phyloP scores from a whole-genome alignment of 768 basidiomycete species.

The Lenzites betulinus region DNA sequence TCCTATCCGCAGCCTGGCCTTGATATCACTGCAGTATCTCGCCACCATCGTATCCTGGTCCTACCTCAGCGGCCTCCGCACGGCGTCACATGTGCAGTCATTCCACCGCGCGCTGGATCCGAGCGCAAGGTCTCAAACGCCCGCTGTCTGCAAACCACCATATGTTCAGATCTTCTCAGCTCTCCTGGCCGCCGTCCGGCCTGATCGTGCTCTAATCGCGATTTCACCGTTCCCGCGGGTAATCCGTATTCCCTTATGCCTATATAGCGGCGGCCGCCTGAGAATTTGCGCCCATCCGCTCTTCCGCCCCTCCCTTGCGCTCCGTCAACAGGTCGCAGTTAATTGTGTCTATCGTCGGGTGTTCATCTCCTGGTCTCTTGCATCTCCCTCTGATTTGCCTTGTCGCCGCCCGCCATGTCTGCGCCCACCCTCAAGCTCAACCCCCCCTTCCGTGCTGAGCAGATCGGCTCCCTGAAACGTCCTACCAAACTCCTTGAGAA shows the following conservation, averaged over 20 bases:
- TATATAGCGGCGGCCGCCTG: conserved; percentile 18
- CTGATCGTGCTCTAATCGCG: conserved; percentile 16
- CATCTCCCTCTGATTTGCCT: not conserved
- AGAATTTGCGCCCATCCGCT: conserved; percentile 9
- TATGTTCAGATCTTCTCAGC: conserved; percentile 5
- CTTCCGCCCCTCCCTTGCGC: not conserved
- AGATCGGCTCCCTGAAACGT: conserved; percentile 64
- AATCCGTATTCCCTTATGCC: conserved; percentile 6
- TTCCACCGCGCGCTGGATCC: not conserved
- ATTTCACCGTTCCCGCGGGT: conserved; percentile 11
- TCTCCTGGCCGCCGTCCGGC: conserved; percentile 10
- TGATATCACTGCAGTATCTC: not conserved
- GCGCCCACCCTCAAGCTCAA: conserved; percentile 25
- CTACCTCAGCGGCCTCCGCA: not conserved
- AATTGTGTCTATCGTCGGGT: not conserved
- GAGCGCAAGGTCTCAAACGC: not conserved
- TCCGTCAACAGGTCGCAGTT: not conserved
- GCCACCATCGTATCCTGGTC: not conserved
- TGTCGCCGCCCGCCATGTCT: conserved; percentile 7
- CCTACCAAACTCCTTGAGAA: conserved; percentile 51
- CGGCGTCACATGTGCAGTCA: conserved; percentile 12
- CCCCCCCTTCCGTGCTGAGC: conserved; percentile 55
- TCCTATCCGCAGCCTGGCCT: not conserved
- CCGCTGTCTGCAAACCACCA: not conserved
- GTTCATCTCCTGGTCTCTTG: not conserved